Base-by-base conservation (phyloP, 306 rosid genomes). In the Hylodesmum podocarpum region DNA sequence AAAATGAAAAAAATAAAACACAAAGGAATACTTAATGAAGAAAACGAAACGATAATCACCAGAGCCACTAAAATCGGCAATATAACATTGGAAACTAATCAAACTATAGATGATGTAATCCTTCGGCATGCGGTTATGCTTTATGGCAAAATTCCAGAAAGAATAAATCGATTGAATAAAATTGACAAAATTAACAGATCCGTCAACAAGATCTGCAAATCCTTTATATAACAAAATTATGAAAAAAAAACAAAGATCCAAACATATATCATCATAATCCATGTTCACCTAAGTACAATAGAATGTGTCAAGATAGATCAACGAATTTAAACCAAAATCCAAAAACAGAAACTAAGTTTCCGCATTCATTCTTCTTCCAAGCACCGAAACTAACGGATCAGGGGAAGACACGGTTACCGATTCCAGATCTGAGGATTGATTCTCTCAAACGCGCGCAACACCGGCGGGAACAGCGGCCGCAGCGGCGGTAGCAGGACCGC, bases 401-500 rank as follows among this genome's bases (percentile, higher is more conserved):
- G n/a, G n/a, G 12, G 49, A 39, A 39, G n/a, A n/a, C n/a, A 59
- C 47, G 18, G 8, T 47, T 76, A 76, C 61, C 43, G 15, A 49
- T 18, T 36, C 18, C 73, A 40, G 72, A 85, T 69, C 44, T 5
- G 16, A 54, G 14, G 50, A 29, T 47, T 68, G 12, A n/a, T 72
- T 21, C 40, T 44, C 3, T 86, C 77, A 91, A 58, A 47, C 86
- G 67, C 96, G 91, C 1, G 91, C 70, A 14, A 86, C 13, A 22
- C 61, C 89, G 4, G 96, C 31, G n/a, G 89, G 70, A 43, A 72
- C 84, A 0, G 80, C 74, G 0, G 89, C 81, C 14, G 86, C 82
- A 5, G 86, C 88, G 24, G 68, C 81, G 16, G 86, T 29, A 0
- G 96, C 91, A 5, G 91, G 90, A 21, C 83, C 78, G 22, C 90